Evolutionary conservation across 108 stramenopile genomes (phyloP), one percentile per base, ranked within the genome.

Genomic region (Schizochytrium sp.): DNA sequence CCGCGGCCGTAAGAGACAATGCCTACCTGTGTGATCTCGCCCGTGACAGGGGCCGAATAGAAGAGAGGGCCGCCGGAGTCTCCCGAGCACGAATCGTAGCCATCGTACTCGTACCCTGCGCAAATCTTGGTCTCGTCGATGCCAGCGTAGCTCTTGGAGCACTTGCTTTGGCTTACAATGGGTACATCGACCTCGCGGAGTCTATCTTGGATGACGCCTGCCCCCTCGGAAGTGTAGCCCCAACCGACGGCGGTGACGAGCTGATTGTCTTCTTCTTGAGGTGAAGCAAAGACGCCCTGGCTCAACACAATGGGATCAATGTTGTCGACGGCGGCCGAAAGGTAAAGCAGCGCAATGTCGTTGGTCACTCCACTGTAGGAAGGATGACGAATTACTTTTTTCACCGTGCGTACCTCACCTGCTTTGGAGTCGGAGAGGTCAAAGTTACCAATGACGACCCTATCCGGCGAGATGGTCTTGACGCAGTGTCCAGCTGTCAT

Each of bases 401-500:
- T 6, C 19, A 83, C 76, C 19, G 45, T 53, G 45, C 51, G 51
- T 6, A 83, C 3, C 12, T 28, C 51, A 6, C 51, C 76, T 55
- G 48, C 12, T 21, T 21, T 25, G 25, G n/a, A n/a, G 12, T 47
- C 23, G n/a, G 45, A 21, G 51, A 83, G 76, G 51, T 83, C 28
- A 23, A 25, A 83, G 5, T 47, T 28, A 18, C 76, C 76, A 53
- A 83, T 83, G 16, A 21, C 48, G 25, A 83, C 76, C 18, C 76
- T 43, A 16, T 21, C 51, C 6, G 76, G 76, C 45, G 51, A 14
- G 8, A 6, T 53, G 6, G 45, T 25, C 48, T 53, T 83, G 76
- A 83, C 51, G 76, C 76, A 83, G n/a, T 83, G 76, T n/a, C 48
- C 76, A 25, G 76, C 76, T 18, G 76, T 83, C 76, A 83, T 47